Evolutionary conservation across 768 basidiomycete genomes (phyloP), one percentile per base, ranked within the genome.

Genomic region (Trametes cubensis): DNA sequence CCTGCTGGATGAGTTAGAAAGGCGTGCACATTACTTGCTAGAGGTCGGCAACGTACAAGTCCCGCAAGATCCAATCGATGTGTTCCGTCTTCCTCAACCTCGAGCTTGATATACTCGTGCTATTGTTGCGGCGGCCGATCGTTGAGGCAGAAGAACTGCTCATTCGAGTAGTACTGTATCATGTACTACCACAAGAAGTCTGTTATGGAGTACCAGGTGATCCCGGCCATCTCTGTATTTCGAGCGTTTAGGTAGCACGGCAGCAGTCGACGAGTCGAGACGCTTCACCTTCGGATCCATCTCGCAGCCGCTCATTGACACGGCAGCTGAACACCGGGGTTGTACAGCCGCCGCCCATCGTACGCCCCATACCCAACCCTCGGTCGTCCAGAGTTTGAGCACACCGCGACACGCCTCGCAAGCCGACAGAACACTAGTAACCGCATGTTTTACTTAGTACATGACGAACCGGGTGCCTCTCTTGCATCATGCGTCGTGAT

Each of bases 401-500:
- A 8, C 8, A 30, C 28, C 8, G 28, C 28, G 28, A 4, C 28
- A 30, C 28, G 8, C 28, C 28, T 30, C 28, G 8, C 28, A 30
- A 4, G 28, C 8, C 28, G 28, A 30, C 28, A 8, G 8, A 30
- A 8, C 6, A 5, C 47, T n/a, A n/a, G n/a, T n/a, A n/a, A n/a
- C n/a, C n/a, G n/a, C n/a, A 28, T 23, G 4, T 15, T 48, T 18
- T n/a, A n/a, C n/a, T n/a, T n/a, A 21, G 7, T 49, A 20, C 28
- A 26, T 18, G 18, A 18, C 34, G 30, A 21, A 11, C 14, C 17
- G 23, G 7, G 21, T 46, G 11, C 20, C 21, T 7, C 42, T 18
- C 61, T 62, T 62, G 61, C 61, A 62, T 52, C 55, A 53, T 57
- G 55, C 18, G 21, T 47, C 61, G 61, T 46, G 44, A 62, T 62